Conservation (phyloP, 116 monocot species). For the Zostera marina region DNA sequence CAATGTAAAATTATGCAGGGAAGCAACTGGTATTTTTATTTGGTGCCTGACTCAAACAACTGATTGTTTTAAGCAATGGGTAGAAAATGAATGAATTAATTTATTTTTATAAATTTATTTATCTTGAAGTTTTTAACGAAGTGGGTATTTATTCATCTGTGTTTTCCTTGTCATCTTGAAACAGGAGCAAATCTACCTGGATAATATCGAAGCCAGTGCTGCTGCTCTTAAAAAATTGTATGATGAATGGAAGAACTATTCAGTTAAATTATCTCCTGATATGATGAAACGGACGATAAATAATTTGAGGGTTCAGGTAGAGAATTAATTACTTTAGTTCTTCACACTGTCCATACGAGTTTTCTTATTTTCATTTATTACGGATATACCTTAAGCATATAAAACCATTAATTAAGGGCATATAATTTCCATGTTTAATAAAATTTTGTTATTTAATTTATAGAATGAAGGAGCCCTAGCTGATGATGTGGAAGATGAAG, state of each 20-base stretch:
- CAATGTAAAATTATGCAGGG: conserved; percentile 39
- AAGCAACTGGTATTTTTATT: conserved; percentile 66
- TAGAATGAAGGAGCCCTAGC: conserved; percentile 62
- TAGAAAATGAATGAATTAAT: conserved; percentile 11
- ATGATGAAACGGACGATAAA: conserved; percentile 33
- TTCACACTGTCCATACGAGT: not conserved
- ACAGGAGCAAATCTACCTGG: conserved; percentile 70
- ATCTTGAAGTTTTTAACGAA: not conserved
- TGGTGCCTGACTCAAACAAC: conserved; percentile 92
- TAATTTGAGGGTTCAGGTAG: conserved; percentile 47
- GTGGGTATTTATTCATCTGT: not conserved
- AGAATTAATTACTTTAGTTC: not conserved
- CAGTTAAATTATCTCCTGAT: conserved; percentile 42
- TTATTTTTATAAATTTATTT: not conserved
- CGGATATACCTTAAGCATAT: too few species aligned
- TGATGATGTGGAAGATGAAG: conserved; percentile 14
- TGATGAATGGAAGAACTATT: conserved; percentile 54
- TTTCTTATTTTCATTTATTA: too few species aligned
- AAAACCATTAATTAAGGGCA: too few species aligned
- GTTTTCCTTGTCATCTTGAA: conserved; percentile 4
- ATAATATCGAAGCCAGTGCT: conserved; percentile 56
- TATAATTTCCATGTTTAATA: not conserved
- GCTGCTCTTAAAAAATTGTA: conserved; percentile 39
- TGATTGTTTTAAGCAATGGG: conserved; percentile 89
- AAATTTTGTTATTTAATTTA: conserved; percentile 2